A percentile compares a stretch with the other conserved stretches of the same genome.
Evolutionary conservation across 1,284 basidiomycete species (phyloP).

Genomic region (Pseudozyma sp.): DNA sequence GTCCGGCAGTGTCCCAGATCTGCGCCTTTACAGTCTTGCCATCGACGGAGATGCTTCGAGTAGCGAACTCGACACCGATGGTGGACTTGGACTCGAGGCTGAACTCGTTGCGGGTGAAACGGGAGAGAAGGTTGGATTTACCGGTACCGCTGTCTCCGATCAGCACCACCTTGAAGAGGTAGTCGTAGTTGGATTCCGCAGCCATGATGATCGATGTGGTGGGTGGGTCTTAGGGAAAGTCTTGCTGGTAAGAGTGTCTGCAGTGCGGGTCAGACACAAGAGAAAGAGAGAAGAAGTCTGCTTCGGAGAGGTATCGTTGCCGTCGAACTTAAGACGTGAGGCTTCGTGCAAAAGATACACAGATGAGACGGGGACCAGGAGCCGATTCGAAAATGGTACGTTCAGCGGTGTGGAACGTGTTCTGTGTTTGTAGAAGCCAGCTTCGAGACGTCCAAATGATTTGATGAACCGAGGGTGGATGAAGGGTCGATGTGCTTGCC

Average conservation of each 20-base stretch:
- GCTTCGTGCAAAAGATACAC: background rate
- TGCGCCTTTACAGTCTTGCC: constrained; percentile 98
- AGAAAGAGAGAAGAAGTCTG: background rate
- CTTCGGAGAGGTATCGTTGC: background rate
- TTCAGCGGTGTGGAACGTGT: too few species aligned
- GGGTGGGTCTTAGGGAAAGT: background rate
- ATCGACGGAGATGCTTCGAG: constrained; percentile 92
- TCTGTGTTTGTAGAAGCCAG: background rate
- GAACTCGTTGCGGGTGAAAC: constrained; percentile 98
- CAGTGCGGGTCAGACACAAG: too few species aligned
- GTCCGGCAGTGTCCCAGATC: constrained; percentile 98
- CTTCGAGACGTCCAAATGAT: background rate
- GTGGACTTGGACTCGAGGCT: constrained; percentile 94
- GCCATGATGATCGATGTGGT: constrained; percentile 44
- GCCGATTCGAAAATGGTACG: background rate
- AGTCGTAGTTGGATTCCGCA: constrained; percentile 67
- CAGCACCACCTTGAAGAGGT: constrained; percentile 75
- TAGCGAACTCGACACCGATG: constrained; percentile 99
- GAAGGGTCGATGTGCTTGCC: background rate
- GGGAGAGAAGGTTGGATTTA: constrained; percentile 77
- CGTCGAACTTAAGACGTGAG: background rate
- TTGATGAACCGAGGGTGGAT: background rate
- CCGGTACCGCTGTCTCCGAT: constrained; percentile 99
- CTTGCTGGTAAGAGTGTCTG: background rate
- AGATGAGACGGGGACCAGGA: background rate